Conservation (phyloP, 352 stramenopile genomes). For the Phytophthora megakarya region DNA sequence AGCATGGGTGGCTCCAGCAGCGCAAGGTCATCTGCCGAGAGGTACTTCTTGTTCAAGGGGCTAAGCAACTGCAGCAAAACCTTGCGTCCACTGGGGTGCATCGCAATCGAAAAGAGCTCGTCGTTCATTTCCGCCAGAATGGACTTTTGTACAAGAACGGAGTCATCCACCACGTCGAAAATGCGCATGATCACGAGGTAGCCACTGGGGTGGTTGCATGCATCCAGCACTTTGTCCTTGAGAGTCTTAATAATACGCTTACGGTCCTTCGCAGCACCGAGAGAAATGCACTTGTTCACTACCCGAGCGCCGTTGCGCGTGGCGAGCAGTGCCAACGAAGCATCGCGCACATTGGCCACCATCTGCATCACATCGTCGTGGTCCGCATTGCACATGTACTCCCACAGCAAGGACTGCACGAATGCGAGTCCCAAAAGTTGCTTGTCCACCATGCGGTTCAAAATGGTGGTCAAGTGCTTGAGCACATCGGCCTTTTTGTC, state of each 20-base stretch:
- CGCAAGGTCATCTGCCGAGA: slow-evolving; percentile 76
- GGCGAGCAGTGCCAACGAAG: slow-evolving; percentile 81
- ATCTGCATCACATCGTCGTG: slow-evolving; percentile 84
- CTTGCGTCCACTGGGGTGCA: slow-evolving; percentile 79
- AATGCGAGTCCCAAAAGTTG: slow-evolving; percentile 88
- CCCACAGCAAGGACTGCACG: slow-evolving; percentile 89
- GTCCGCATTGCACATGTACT: slow-evolving; percentile 87
- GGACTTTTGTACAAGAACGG: slow-evolving; percentile 90
- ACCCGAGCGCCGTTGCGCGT: slow-evolving; percentile 88
- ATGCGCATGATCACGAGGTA: slow-evolving; percentile 91
- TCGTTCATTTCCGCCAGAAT: slow-evolving; percentile 84
- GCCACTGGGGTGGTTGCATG: slow-evolving; percentile 89
- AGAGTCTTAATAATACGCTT: slow-evolving; percentile 92
- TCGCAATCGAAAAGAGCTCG: slow-evolving; percentile 68
- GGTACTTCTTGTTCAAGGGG: slow-evolving; percentile 84
- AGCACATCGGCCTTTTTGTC: slow-evolving; percentile 79
- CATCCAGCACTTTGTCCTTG: slow-evolving; percentile 90
- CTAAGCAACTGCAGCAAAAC: slow-evolving; percentile 80
- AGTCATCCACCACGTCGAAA: slow-evolving; percentile 91
- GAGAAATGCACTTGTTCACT: slow-evolving; percentile 84
- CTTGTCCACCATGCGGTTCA: slow-evolving; percentile 91
- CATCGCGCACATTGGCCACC: slow-evolving; percentile 86
- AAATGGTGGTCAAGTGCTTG: slow-evolving; percentile 63
- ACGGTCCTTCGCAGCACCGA: slow-evolving; percentile 87
- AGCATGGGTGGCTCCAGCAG: slow-evolving; percentile 79